Evolutionary conservation across 2,329 filamentous ascomycete genomes (phyloP), one percentile per base, ranked within the genome.

Genomic region (Botrytis byssoidea): DNA sequence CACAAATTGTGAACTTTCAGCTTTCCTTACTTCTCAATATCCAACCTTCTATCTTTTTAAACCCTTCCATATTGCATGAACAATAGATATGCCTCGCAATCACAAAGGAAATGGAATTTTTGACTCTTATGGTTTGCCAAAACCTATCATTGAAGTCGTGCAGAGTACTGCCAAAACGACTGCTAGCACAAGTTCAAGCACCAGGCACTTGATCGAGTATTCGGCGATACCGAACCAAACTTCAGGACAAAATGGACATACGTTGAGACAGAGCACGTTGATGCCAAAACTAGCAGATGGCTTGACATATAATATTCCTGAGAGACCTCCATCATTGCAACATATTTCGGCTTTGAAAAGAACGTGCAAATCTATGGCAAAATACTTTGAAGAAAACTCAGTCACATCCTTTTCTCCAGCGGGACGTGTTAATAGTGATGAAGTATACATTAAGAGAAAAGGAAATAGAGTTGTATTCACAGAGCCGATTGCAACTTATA

Each of bases 1-100:
- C 48, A 69, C 66, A 69, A 44, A 57, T 44, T 32, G 18, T 44
- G 48, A 42, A 57, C 14, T 69, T 69, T 69, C 66, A 57, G 66
- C 48, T 68, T 68, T 42, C 66, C 66, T 68, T 68, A 18, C 66
- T 42, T 68, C 55, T 68, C 66, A 42, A 68, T 57, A 68, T 57
- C 40, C 35, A 40, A 57, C 29, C 35, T 32, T 42, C 48, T 32
- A 7, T 10, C 35, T 55, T 40, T 29, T 57, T 35, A 32, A 32
- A 10, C 16, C 25, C 25, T 55, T 32, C 40, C 37, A 5, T 55
- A 14, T 67, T 55, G 35, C 20, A 55, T 55, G 46, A 18, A 40
- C 48, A n/a, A 42, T 42, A 42, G 35, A 69, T 42, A 69, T 69
- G 66, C 66, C 66, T 57, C 48, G 66, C 20, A 25, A 68, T 32